phyloP scores from a whole-genome alignment of 345 rosid genomes.

The Barbarea vulgaris region DNA sequence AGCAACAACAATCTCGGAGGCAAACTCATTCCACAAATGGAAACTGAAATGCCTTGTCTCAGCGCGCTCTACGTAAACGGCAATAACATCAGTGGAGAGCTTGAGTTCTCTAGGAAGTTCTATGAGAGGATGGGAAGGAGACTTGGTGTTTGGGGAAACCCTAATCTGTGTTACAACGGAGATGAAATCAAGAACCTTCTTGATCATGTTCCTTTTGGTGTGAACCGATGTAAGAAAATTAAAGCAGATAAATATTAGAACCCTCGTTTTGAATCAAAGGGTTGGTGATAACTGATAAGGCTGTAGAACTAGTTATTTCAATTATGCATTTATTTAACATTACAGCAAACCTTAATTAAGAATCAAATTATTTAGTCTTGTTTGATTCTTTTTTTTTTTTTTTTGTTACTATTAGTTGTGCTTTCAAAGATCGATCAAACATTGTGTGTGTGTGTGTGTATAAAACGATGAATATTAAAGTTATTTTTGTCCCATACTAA shows the following conservation, averaged over 20 bases:
- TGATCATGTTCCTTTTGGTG: constrained; percentile 59
- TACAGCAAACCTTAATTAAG: neutral
- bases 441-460: neutral
- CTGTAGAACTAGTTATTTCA: no score
- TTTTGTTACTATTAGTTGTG: constrained; percentile 14
- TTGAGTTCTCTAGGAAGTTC: constrained; percentile 57
- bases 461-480: neutral
- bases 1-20: constrained; percentile 75
- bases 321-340: neutral
- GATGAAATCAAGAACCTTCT: constrained; percentile 40
- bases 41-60: constrained; percentile 59
- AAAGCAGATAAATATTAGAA: constrained; percentile 43
- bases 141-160: constrained; percentile 89
- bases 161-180: constrained; percentile 63
- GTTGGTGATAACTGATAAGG: no score
- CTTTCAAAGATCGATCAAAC: neutral
- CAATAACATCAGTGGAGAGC: constrained; percentile 84
- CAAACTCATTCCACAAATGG: constrained; percentile 53
- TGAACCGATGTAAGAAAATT: constrained; percentile 60
- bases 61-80: constrained; percentile 68
- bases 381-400: neutral
- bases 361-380: neutral
- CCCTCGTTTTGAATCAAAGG: constrained; percentile 16
- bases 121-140: constrained; percentile 74
- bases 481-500: neutral